Conservation (phyloP, 257 asterid species). For the Paulownia fortunei region DNA sequence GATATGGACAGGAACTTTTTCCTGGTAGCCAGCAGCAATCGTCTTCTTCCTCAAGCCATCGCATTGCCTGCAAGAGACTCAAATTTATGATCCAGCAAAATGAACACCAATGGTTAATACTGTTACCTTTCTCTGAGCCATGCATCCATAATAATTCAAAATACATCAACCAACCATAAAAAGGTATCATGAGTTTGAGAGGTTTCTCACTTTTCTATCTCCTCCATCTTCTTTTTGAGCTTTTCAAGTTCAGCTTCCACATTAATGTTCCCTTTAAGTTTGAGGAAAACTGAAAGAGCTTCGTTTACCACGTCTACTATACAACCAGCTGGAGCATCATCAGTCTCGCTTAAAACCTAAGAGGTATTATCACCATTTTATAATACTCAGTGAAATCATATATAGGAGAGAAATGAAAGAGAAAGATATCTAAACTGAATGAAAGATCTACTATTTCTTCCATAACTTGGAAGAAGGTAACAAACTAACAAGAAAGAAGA, state of each 20-base stretch:
- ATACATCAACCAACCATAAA: neutral
- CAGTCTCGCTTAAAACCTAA: constrained; percentile 61
- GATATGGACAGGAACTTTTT: constrained; percentile 63
- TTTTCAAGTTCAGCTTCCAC: constrained; percentile 72
- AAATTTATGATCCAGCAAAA: neutral
- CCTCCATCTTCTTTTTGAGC: constrained; percentile 68
- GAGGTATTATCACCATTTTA: neutral
- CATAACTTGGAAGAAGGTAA: neutral
- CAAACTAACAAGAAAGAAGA: neutral
- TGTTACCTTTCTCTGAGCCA: neutral
- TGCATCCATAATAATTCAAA: neutral
- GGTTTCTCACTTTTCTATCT: constrained; percentile 54
- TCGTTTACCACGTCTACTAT: constrained; percentile 59
- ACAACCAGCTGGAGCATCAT: constrained; percentile 64
- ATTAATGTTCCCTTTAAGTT: constrained; percentile 48
- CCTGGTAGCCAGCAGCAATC: constrained; percentile 60
- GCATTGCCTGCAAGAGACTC: constrained; percentile 55
- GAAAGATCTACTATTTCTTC: too few species aligned
- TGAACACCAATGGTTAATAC: neutral
- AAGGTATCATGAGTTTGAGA: neutral
- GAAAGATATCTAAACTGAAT: neutral
- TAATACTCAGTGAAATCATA: neutral
- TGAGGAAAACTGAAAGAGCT: constrained; percentile 55
- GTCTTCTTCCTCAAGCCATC: constrained; percentile 51
- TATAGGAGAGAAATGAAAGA: neutral